Base-by-base conservation (phyloP, 1,284 basidiomycete genomes). In the Abortiporus biennis region DNA sequence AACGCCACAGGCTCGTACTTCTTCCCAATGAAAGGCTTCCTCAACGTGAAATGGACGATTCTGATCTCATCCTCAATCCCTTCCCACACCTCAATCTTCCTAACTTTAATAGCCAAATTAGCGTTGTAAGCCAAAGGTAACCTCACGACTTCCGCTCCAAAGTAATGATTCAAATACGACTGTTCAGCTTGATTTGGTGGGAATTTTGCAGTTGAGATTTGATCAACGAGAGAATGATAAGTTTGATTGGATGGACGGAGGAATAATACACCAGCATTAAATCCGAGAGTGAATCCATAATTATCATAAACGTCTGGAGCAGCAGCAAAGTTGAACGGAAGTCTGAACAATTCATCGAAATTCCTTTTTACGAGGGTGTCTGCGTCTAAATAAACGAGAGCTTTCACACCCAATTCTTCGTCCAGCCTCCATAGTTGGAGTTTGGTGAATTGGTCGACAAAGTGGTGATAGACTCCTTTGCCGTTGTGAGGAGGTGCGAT, bases 41-140 rank as follows among this genome's bases (percentile, higher is more conserved):
- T 52, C 30, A 63, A 43, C 30, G 70, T 68, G 51, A 66, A 71
- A 51, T 71, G 69, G 40, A 71, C 59, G 40, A 71, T 54, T 27
- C 63, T 55, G 41, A 65, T 56, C 46, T 65, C 59, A 5, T 54
- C 49, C 27, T 57, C 48, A 12, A 63, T 48, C 3, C 56, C 58
- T 36, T 51, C 44, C 69, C 69, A 72, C 15, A 71, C 42, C 40
- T 24, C 38, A 20, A 59, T 58, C 43, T 53, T 61, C 27, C 59
- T 54, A 32, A 45, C 41, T 54, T 71, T 71, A 53, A 69, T 67
- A 8, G 64, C 68, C 8, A 71, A 55, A 50, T 71, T 71, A 39
- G 58, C 66, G 52, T 71, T 71, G 53, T 72, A 72, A 24, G 62
- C 61, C 49, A 67, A 68, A 2, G 69, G 69, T 3, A 73, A 55